These are phyloP conservation scores for Myxozyma vanderwaltii DNA, from an alignment of 805 yeast species.

Conservation along the genomic window DNA sequence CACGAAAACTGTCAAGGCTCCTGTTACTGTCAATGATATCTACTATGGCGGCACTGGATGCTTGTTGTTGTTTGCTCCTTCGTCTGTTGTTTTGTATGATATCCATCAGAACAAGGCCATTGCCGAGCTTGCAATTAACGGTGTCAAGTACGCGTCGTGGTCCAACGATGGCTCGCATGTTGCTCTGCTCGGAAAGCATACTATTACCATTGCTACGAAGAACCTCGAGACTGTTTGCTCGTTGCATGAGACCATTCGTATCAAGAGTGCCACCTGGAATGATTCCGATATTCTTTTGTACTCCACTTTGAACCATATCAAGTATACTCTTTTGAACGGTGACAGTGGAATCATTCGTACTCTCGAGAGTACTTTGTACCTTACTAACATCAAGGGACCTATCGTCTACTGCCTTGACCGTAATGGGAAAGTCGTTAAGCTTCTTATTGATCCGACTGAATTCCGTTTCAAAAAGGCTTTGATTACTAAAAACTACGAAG, in stretches of 20 bases:
- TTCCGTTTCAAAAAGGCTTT: conserved; percentile 93
- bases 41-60: conserved; percentile 74
- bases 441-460: conserved; percentile 92
- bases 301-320: conserved; percentile 93
- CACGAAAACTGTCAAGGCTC: conserved; percentile 72
- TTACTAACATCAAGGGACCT: conserved; percentile 68
- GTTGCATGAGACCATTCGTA: conserved; percentile 93
- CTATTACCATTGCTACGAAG: conserved; percentile 82
- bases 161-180: conserved; percentile 82
- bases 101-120: conserved; percentile 87
- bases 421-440: conserved; percentile 75
- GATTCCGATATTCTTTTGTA: conserved; percentile 88
- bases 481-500: conserved; percentile 84
- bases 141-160: conserved; percentile 88
- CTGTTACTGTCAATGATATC: conserved; percentile 64
- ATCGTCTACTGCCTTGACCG: conserved; percentile 81
- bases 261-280: conserved; percentile 97
- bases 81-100: conserved; percentile 78
- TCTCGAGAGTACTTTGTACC: conserved; percentile 81
- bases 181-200: conserved; percentile 89
- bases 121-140: conserved; percentile 66
- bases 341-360: conserved; percentile 95
- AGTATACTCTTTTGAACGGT: conserved; percentile 89
- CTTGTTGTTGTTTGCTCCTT: conserved; percentile 70
- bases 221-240: conserved; percentile 76